Base-by-base conservation (phyloP, 306 rosid species). In the Pyrus bretschneideri region DNA sequence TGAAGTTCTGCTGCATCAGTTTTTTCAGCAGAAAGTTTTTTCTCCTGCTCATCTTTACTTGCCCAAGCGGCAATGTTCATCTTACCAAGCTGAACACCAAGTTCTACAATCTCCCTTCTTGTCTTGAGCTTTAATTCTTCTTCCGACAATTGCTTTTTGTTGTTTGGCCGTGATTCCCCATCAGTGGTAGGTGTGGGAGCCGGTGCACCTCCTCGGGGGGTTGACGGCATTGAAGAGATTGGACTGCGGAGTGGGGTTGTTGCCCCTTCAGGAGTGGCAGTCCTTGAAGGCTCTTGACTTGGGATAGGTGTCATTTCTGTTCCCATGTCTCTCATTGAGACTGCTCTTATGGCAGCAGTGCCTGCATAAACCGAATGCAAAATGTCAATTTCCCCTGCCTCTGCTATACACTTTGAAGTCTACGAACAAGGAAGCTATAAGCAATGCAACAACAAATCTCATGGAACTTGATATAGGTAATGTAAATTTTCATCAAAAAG, bases 271-370 rank as follows among this genome's bases (percentile, higher is more conserved):
- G 98, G 98, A 31, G 98, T 94, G n/a, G 91, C 86, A 11, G 98
- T 94, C 57, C 89, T 81, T 0, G 98, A 94, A 77, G 98, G 98
- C 78, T 94, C 98, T 86, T 86, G 97, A 73, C 98, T 94, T 76
- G 96, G 80, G 67, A 80, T 84, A 1, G 98, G 98, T 66, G 98
- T 94, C 98, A 94, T 94, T 86, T 94, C 98, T 9, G 98, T 94
- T 84, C 98, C 98, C 97, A 92, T 94, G 61, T 94, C 98, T 83
- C 98, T 90, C 98, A 94, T 94, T 29, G 96, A 93, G 42, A 94
- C 98, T 6, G 97, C 88, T 85, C 97, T 89, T 33, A 94, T 78
- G 38, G 93, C 91, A 42, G 96, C 85, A 55, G 76, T 63, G 25
- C 80, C 98, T 94, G 85, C 81, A 89, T 19, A 69, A 84, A 74